Conservation (phyloP, 257 asterid genomes). For the Coffea eugenioides region DNA sequence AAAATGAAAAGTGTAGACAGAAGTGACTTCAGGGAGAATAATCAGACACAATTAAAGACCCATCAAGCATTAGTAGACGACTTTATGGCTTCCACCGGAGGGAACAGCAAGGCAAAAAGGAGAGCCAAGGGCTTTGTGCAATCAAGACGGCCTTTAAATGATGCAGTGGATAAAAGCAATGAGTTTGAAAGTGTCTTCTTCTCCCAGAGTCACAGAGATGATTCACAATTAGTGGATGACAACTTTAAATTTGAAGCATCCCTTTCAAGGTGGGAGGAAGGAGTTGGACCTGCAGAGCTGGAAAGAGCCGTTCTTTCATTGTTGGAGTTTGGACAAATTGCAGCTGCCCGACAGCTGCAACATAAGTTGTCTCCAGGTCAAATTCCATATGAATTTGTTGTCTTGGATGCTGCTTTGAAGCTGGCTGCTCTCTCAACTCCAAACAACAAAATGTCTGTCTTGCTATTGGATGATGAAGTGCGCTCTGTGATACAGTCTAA, state of each 20-base stretch:
- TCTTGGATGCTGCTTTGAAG: constrained; percentile 74
- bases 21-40: constrained; percentile 61
- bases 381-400: constrained; percentile 65
- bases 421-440: constrained; percentile 84
- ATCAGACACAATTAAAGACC: constrained; percentile 53
- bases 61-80: constrained; percentile 44
- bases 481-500: constrained; percentile 48
- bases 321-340: constrained; percentile 87
- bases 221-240: constrained; percentile 59
- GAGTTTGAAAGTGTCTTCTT: constrained; percentile 51
- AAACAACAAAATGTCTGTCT: constrained; percentile 39
- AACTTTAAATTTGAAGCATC: constrained; percentile 65
- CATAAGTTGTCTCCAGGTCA: constrained; percentile 79
- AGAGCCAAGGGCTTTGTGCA: constrained; percentile 75
- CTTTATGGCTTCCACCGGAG: constrained; percentile 40
- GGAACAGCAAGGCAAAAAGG: constrained; percentile 60
- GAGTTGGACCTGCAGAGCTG: constrained; percentile 84
- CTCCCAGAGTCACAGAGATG: constrained; percentile 47
- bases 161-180: constrained; percentile 48
- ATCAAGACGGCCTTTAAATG: constrained; percentile 64
- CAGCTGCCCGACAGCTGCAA: constrained; percentile 92
- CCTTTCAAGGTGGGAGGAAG: constrained; percentile 87
- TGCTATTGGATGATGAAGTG: constrained; percentile 60
- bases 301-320: constrained; percentile 94
- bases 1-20: constrained; percentile 54